These are phyloP conservation scores for Tuber microsphaerosporum DNA, from an alignment of 495 filamentous ascomycete species.

Conservation along the genomic window DNA sequence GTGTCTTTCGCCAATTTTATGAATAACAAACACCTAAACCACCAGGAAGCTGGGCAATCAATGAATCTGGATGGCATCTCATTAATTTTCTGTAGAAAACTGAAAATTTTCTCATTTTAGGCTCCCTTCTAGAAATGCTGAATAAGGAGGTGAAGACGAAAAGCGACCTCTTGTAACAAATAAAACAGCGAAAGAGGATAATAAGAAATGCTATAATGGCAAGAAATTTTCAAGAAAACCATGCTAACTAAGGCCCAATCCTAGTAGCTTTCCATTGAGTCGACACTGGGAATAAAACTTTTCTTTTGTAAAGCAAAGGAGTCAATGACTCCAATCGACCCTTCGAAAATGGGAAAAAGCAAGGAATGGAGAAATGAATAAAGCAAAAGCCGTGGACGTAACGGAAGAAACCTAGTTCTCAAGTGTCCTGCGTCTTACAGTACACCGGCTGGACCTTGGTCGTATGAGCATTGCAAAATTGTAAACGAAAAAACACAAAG, in stretches of 20 bases:
- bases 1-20: background rate
- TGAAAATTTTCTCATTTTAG: background rate
- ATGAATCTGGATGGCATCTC: background rate
- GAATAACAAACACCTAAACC: background rate
- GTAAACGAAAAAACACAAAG: background rate
- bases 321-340: background rate
- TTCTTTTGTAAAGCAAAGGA: background rate
- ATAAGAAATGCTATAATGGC: background rate
- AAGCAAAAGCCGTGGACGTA: background rate
- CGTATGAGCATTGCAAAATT: background rate
- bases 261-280: background rate
- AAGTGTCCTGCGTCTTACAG: background rate
- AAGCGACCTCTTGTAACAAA: background rate
- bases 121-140: background rate
- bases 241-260: background rate
- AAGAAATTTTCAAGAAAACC: background rate
- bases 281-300: background rate
- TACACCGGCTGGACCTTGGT: background rate
- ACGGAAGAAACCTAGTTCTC: background rate
- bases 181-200: background rate
- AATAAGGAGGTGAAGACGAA: background rate
- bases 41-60: background rate
- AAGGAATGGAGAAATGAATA: background rate
- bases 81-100: background rate
- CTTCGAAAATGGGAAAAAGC: background rate